phyloP scores from a whole-genome alignment of 345 rosid species.

The Brassica juncea region DNA sequence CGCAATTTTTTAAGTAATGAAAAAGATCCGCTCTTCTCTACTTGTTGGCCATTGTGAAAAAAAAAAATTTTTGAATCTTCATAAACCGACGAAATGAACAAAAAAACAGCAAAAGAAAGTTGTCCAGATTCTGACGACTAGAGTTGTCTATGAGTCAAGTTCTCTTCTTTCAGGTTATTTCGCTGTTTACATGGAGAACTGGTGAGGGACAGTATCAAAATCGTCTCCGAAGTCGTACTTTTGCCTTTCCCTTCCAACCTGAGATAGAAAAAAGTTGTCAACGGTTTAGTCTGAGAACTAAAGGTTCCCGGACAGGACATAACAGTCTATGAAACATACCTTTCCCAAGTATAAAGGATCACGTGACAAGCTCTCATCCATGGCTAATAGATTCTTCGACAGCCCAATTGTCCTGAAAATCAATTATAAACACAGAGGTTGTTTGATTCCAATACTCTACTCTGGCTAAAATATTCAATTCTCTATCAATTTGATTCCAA shows the following conservation, averaged over 20 bases:
- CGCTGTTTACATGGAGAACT: conserved; percentile 61
- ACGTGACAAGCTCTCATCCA: conserved; percentile 78
- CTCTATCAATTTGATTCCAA: not conserved
- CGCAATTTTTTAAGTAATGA: not conserved
- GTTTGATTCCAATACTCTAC: not conserved
- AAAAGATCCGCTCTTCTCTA: conserved; percentile 22
- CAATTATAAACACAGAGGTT: conserved; percentile 1
- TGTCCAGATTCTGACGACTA: conserved; percentile 13
- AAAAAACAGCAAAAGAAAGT: not conserved
- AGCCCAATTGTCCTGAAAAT: conserved; percentile 72
- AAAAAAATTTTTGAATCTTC: conserved; percentile 11
- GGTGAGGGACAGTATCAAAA: conserved; percentile 86
- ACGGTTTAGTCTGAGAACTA: conserved; percentile 18
- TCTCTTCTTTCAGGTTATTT: not conserved
- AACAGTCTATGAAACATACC: conserved; percentile 42
- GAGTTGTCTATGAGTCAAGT: conserved; percentile 15
- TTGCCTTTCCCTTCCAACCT: conserved; percentile 92
- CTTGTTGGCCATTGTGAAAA: conserved; percentile 18
- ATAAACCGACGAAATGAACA: conserved; percentile 17
- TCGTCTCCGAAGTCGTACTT: conserved; percentile 85
- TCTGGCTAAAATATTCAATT: not conserved
- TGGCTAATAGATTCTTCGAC: conserved; percentile 74
- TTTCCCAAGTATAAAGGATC: conserved; percentile 82
- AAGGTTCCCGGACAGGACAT: conserved; percentile 6
- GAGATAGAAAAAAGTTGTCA: conserved; percentile 14